Base-by-base conservation (phyloP, 805 yeast species). In the Wickerhamiella siamensis region DNA sequence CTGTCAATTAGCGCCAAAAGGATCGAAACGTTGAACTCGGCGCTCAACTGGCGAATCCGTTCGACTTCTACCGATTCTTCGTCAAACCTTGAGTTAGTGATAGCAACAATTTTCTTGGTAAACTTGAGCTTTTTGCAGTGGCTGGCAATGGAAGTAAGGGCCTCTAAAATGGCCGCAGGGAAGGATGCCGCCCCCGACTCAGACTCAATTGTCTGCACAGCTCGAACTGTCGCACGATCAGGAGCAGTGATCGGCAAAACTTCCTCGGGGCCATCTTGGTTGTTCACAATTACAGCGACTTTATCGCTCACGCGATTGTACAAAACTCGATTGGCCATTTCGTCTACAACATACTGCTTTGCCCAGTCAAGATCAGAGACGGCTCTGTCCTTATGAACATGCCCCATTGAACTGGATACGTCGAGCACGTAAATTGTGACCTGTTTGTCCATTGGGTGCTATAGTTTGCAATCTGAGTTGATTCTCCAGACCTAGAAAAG, bases 31-130 rank as follows among this genome's bases (percentile, higher is more conserved):
- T 20, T 21, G 21, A n/a, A 17, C 2, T 31, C 14, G n/a, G 22
- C 29, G 9, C 24, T 21, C 12, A 40, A 8, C 29, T 29, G 21
- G 36, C 31, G 34, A n/a, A 40, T 47, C 1, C 38, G 37, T 3
- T 17, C 38, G 12, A 33, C 44, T 4, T 29, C 47, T 18, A 42
- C 20, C 4, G 16, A 4, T 36, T 35, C 31, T 39, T 38, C 6
- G 15, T 31, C 31, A 51, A 45, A 8, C 15, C 16, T 48, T n/a
- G n/a, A n/a, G 37, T 53, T 57, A 4, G 71, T 57, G 6, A 67
- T 44, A 2, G 68, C 56, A 10, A 64, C 58, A 5, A 69, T 46
- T 33, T 61, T 65, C 43, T 70, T 55, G 4, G 48, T 54, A 46
- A 57, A 69, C 42, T 62, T 62, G 27, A 50, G 46, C 10, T 50